Conservation (phyloP, 805 yeast genomes). For the Phaffomyces opuntiae region DNA sequence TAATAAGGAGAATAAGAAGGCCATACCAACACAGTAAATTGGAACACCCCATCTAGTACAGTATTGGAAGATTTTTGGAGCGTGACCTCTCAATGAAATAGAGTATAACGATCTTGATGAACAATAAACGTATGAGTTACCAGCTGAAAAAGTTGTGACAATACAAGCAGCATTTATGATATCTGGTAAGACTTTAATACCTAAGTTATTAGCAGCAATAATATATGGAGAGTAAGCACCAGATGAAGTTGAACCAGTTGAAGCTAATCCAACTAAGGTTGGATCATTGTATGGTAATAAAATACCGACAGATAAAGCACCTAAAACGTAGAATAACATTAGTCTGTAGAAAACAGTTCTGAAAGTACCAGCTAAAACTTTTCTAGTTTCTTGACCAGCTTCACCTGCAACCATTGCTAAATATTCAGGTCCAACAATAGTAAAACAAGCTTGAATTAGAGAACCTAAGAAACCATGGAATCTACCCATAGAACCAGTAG, state of each 20-base stretch:
- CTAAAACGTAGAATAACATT: conserved; percentile 52
- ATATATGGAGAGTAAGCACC: conserved; percentile 51
- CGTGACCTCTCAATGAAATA: conserved; percentile 46
- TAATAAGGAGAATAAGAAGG: conserved; percentile 49
- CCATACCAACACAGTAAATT: conserved; percentile 50
- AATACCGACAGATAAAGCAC: conserved; percentile 60
- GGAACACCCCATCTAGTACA: conserved; percentile 69
- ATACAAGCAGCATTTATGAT: conserved; percentile 45
- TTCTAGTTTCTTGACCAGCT: conserved; percentile 59
- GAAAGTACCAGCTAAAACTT: conserved; percentile 63
- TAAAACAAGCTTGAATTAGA: conserved; percentile 61
- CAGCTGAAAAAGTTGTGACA: conserved; percentile 51
- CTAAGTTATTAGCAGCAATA: conserved; percentile 45
- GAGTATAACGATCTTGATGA: conserved; percentile 52
- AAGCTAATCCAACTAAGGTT: conserved; percentile 36
- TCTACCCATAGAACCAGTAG: conserved; percentile 54
- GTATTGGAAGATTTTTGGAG: conserved; percentile 50
- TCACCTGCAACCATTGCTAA: conserved; percentile 79
- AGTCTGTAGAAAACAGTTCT: conserved; percentile 60
- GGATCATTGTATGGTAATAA: conserved; percentile 58
- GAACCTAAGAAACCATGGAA: conserved; percentile 68
- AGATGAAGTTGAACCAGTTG: conserved; percentile 31
- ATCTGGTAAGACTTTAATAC: conserved; percentile 41
- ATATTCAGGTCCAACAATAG: conserved; percentile 79
- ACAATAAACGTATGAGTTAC: conserved; percentile 49